Base-by-base conservation (phyloP, 2,329 filamentous ascomycete species). In the Pseudogymnoascus sp. region DNA sequence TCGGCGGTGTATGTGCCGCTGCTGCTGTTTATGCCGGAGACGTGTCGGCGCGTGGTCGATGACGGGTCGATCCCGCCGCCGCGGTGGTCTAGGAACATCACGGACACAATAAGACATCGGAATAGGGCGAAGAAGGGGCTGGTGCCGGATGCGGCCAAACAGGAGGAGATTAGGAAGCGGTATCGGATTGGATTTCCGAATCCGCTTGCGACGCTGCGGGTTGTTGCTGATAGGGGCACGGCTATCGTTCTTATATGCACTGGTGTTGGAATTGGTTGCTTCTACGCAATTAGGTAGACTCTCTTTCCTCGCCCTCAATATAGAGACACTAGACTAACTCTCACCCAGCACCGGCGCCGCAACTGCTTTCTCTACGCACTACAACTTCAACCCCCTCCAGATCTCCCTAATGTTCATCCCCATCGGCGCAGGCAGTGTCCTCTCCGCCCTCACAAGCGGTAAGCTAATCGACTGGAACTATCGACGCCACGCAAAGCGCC, bases 381-480 rank as follows among this genome's bases (percentile, higher is more conserved):
- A 89, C 68, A 79, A 82, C 1, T 82, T 84, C 27, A 78, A 81
- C 62, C 82, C 87, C 18, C 72, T 80, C 2, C 73, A 79, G 10
- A 76, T 84, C 3, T 83, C 83, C 1, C 71, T 83, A 4, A 79
- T 79, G 74, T 82, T 80, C 66, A 71, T 83, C 1, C 80, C 80
- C 2, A 63, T 80, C 13, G 79, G 79, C 0, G 73, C 69, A 1
- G 80, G 80, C 1, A 78, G 77, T 9, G 71, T 80, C 8, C 67
- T 75, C 1, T 75, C 79, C 0, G 77, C 78, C 1, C 66, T 75
- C n/a, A 66, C 76, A 3, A 73, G 74, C 10, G 85, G 87, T 0
- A 76, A 77, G 1, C 64, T 84, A 1, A 79, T 89, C 40, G 88
- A 90, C 71, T 80, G 80, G 74, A 90, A 89, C 71, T 92, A 86